These are phyloP conservation scores for Colletotrichum cereale DNA, from an alignment of 2,329 filamentous ascomycete genomes.

Conservation along the genomic window DNA sequence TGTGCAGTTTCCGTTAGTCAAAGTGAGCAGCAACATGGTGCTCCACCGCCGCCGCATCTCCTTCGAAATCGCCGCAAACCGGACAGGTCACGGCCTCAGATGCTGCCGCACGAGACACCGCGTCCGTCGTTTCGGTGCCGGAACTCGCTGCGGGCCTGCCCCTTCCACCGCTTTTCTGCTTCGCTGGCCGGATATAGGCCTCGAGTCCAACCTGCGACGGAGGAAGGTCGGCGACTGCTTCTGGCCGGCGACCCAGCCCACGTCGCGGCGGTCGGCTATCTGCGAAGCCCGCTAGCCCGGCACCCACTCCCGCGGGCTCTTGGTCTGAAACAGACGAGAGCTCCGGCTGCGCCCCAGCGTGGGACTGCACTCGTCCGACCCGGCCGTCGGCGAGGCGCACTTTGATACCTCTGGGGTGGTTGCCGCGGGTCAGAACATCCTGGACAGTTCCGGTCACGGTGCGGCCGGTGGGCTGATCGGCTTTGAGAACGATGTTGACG, in stretches of 20 bases:
- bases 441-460: constrained; percentile 76
- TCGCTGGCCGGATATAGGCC: constrained; percentile 59
- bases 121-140: neutral
- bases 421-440: constrained; percentile 77
- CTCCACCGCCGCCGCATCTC: constrained; percentile 76
- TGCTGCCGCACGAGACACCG: constrained; percentile 4
- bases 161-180: constrained; percentile 12
- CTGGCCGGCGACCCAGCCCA: constrained; percentile 40
- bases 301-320: constrained; percentile 13
- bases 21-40: constrained; percentile 75
- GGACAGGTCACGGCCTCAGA: constrained; percentile 63
- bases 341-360: constrained; percentile 53
- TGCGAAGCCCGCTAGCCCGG: neutral
- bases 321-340: constrained; percentile 23
- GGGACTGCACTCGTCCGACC: constrained; percentile 79
- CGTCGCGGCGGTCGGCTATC: constrained; percentile 10
- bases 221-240: neutral
- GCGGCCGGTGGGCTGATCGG: constrained; percentile 79
- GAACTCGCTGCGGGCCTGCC: neutral
- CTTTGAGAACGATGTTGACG: constrained; percentile 82
- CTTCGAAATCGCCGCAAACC: constrained; percentile 74
- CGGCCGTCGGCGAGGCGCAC: constrained; percentile 79
- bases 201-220: constrained; percentile 54
- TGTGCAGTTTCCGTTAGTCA: constrained; percentile 8
- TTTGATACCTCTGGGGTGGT: constrained; percentile 85